phyloP scores from a whole-genome alignment of 192 early-diverging fungal species.

The Obelidium mucronatum region DNA sequence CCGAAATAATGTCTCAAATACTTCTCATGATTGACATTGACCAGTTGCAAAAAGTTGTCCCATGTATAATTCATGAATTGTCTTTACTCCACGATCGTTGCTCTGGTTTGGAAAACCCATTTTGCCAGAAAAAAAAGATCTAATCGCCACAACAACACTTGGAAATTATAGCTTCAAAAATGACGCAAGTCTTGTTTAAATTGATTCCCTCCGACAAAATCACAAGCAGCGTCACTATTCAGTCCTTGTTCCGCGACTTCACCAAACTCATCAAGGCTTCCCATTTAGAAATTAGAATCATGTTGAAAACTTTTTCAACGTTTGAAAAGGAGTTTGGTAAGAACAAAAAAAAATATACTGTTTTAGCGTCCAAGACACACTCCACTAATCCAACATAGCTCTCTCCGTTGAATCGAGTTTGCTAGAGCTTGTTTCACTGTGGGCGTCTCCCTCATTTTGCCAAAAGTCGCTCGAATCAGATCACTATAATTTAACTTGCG shows the following conservation, averaged over 20 bases:
- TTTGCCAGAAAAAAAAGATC: no score
- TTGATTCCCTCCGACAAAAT: neutral
- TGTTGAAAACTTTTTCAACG: neutral
- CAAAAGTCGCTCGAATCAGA: neutral
- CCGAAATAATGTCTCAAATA: neutral
- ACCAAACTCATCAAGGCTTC: neutral
- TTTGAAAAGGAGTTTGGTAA: neutral
- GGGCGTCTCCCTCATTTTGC: slow-evolving; percentile 11
- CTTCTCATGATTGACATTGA: neutral
- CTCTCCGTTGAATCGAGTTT: neutral
- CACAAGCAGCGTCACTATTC: neutral
- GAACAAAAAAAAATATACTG: no score
- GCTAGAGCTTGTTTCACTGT: slow-evolving; percentile 8
- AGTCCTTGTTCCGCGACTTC: neutral
- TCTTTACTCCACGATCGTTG: neutral
- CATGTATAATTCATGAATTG: neutral
- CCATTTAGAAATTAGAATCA: neutral
- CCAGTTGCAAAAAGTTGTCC: neutral
- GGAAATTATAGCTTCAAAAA: neutral
- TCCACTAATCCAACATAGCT: neutral
- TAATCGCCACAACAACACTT: no score
- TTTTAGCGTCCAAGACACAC: neutral
- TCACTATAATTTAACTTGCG: neutral
- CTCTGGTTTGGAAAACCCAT: neutral
- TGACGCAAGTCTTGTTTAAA: neutral